Conservation (phyloP, 1,284 basidiomycete genomes). For the Cryptococcus floricola region DNA sequence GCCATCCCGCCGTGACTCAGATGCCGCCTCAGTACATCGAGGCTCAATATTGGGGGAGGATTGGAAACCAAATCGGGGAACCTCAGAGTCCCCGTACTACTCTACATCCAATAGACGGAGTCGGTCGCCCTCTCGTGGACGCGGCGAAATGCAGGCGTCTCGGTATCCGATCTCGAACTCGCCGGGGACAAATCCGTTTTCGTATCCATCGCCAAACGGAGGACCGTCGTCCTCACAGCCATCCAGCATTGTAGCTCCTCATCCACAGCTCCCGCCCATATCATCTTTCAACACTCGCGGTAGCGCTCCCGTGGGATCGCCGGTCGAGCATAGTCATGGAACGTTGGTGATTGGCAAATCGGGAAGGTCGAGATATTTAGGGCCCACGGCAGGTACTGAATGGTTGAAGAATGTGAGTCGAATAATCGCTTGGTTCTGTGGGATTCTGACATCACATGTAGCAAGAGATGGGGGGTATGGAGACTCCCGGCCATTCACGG, state of each 20-base stretch:
- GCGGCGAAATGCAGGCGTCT: neutral
- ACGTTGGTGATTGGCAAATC: conserved; percentile 32
- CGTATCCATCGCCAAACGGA: neutral
- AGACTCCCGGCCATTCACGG: conserved; percentile 1
- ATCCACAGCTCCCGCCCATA: neutral
- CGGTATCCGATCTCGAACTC: neutral
- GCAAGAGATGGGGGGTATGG: conserved; percentile 20
- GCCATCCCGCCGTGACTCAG: neutral
- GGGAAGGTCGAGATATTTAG: conserved; percentile 35
- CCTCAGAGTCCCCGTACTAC: neutral
- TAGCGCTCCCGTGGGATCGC: neutral
- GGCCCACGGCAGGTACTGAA: conserved; percentile 36
- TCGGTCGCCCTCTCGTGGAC: neutral
- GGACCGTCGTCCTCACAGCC: neutral
- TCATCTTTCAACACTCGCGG: neutral
- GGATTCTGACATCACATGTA: conserved; percentile 1
- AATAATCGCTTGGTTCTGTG: neutral
- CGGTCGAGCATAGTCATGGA: conserved; percentile 30
- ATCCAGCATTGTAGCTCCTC: neutral
- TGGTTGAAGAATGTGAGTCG: conserved; percentile 31
- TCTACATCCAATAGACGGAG: neutral
- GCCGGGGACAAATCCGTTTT: neutral
- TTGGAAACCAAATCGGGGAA: neutral
- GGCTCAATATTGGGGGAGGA: too few species aligned
- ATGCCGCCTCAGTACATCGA: too few species aligned